Evolutionary conservation across 1,139 yeast genomes (phyloP).

Genomic region (Suhomyces wounanorum): DNA sequence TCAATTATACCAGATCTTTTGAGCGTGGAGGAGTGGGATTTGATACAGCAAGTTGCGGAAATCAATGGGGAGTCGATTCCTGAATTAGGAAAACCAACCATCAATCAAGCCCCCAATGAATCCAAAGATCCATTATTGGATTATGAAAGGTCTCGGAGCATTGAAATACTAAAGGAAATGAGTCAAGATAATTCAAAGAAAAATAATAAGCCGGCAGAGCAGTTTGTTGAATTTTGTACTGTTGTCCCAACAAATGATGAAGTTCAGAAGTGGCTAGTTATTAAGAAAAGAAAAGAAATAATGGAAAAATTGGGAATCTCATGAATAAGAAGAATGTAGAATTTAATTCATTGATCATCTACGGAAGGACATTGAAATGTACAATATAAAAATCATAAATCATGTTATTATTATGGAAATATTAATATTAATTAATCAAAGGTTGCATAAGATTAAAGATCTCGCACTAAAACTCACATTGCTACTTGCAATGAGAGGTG

Average conservation of each 20-base stretch:
- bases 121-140: constrained; percentile 16
- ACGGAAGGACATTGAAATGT: neutral
- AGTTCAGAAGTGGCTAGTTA: constrained; percentile 50
- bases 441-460: neutral
- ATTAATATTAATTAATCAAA: neutral
- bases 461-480: neutral
- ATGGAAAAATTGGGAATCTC: constrained; percentile 30
- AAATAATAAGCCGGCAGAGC: neutral
- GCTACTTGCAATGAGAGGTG: neutral
- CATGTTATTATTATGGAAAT: constrained; percentile 1
- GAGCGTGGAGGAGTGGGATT: constrained; percentile 11
- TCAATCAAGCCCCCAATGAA: neutral
- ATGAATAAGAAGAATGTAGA: neutral
- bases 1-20: neutral
- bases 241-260: constrained; percentile 41
- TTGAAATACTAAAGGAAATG: constrained; percentile 19
- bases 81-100: neutral
- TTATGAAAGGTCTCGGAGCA: constrained; percentile 26
- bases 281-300: constrained; percentile 46
- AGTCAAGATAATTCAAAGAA: constrained; percentile 1
- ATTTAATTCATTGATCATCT: neutral
- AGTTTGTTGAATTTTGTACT: constrained; percentile 22
- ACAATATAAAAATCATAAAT: neutral
- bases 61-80: constrained; percentile 2
- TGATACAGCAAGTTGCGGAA: neutral